Evolutionary conservation across 2,329 filamentous ascomycete genomes (phyloP).

Genomic region (Pseudocercospora pini-densiflorae): DNA sequence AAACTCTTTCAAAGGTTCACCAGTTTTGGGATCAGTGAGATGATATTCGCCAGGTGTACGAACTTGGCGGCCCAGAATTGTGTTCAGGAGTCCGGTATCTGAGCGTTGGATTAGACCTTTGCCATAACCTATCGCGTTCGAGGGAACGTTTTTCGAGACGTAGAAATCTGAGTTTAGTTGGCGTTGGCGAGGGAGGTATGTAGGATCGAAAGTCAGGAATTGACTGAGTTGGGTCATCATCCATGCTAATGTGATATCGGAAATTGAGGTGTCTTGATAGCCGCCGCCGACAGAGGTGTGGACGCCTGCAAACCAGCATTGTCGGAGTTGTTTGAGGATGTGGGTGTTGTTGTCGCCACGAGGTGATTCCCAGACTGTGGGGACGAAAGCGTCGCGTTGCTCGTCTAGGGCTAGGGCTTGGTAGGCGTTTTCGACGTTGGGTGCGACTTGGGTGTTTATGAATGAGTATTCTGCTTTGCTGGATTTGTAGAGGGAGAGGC

Average conservation of each 20-base stretch:
- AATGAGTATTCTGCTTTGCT: conserved; percentile 43
- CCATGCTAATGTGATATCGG: conserved; percentile 59
- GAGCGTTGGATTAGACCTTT: conserved; percentile 50
- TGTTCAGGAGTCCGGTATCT: conserved; percentile 46
- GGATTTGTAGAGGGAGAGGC: conserved; percentile 26
- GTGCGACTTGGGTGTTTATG: conserved; percentile 49
- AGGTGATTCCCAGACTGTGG: conserved; percentile 45
- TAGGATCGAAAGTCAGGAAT: conserved; percentile 48
- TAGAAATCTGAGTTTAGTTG: conserved; percentile 49
- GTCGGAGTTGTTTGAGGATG: conserved; percentile 44
- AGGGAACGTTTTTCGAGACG: conserved; percentile 43
- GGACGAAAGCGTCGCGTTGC: conserved; percentile 40
- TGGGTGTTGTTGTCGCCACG: conserved; percentile 36
- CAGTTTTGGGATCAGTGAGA: conserved; percentile 45
- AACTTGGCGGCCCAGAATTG: conserved; percentile 45
- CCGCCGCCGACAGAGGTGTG: conserved; percentile 49
- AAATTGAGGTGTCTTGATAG: conserved; percentile 45
- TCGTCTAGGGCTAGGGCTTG: conserved; percentile 49
- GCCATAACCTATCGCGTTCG: conserved; percentile 42
- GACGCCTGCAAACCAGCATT: conserved; percentile 52
- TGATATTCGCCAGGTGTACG: conserved; percentile 53
- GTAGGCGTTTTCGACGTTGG: conserved; percentile 44
- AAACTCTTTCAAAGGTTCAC: conserved; percentile 42
- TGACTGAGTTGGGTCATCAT: conserved; percentile 56
- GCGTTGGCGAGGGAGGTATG: conserved; percentile 49